Percentiles rank a stretch among this genome's conserved stretches.
Conservation (phyloP, 2,329 filamentous ascomycete genomes). For the Ascochyta rabiei region DNA sequence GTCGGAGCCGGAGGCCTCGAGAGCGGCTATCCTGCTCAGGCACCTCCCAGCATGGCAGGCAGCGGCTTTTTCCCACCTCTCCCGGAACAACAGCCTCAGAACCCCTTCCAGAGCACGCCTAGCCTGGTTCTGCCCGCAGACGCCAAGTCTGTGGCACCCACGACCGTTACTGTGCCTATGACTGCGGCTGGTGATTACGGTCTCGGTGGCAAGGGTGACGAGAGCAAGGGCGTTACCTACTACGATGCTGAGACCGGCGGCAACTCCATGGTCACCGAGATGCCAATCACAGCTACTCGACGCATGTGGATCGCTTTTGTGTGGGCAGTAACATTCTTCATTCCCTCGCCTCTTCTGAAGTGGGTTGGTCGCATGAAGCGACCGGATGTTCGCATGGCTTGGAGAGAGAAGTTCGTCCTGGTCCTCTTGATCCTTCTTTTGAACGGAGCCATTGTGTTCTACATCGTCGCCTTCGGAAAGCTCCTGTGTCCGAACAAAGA, state of each 20-base stretch:
- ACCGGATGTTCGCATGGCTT: slow-evolving; percentile 94
- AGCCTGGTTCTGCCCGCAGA: slow-evolving; percentile 53
- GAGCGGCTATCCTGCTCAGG: slow-evolving; percentile 72
- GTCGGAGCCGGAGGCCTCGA: slow-evolving; percentile 68
- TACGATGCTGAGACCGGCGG: slow-evolving; percentile 84
- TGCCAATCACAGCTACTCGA: slow-evolving; percentile 66
- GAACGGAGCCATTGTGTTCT: slow-evolving; percentile 85
- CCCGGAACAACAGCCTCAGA: slow-evolving; percentile 65
- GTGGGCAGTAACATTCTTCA: slow-evolving; percentile 91
- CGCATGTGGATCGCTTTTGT: slow-evolving; percentile 81
- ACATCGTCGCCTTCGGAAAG: slow-evolving; percentile 84
- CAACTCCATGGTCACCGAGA: slow-evolving; percentile 76
- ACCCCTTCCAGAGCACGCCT: slow-evolving; percentile 65
- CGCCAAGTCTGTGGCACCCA: slow-evolving; percentile 58
- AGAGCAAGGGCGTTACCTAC: slow-evolving; percentile 55
- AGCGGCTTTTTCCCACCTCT: slow-evolving; percentile 72
- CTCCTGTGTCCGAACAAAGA: slow-evolving; percentile 89
- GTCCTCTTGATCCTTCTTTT: slow-evolving; percentile 79
- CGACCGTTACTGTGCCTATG: slow-evolving; percentile 64
- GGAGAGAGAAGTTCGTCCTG: slow-evolving; percentile 92
- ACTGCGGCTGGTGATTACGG: slow-evolving; percentile 79
- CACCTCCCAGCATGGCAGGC: slow-evolving; percentile 52
- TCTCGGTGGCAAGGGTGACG: slow-evolving; percentile 83
- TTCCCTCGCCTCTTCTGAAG: slow-evolving; percentile 83
- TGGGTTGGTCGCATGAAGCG: slow-evolving; percentile 93